Percentiles rank a stretch among this genome's conserved stretches.
Conservation (phyloP, 2,329 filamentous ascomycete genomes). For the Amylocarpus encephaloides region DNA sequence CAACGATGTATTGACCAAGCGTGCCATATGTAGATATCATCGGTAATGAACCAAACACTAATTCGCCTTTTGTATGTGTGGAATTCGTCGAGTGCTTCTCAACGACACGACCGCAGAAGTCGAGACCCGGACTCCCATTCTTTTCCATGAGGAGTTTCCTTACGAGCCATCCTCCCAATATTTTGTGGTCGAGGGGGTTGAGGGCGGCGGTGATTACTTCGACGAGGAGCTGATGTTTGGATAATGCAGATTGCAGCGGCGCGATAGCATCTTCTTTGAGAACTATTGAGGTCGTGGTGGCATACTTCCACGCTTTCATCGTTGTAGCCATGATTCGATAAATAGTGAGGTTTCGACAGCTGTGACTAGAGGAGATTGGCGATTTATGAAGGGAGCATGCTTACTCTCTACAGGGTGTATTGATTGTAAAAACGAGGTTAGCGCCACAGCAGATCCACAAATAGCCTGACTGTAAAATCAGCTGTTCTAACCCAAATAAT, state of each 20-base stretch:
- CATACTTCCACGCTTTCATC: constrained; percentile 17
- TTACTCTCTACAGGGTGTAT: too few species aligned
- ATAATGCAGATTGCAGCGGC: constrained; percentile 1
- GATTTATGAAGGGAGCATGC: too few species aligned
- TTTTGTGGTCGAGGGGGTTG: constrained; percentile 51
- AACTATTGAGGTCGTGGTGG: constrained; percentile 3
- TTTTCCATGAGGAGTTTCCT: constrained; percentile 34
- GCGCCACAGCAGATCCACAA: too few species aligned
- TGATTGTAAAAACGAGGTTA: too few species aligned
- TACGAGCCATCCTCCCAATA: constrained; percentile 43
- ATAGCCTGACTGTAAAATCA: too few species aligned
- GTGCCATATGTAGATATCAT: constrained; percentile 11
- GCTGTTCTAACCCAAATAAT: too few species aligned
- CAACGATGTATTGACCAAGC: constrained; percentile 12
- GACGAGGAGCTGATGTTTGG: constrained; percentile 16
- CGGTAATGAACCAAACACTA: constrained; percentile 34
- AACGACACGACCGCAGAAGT: constrained; percentile 18
- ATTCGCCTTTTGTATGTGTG: constrained; percentile 9
- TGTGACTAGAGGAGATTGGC: too few species aligned
- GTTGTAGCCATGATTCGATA: not conserved
- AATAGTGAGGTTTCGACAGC: too few species aligned
- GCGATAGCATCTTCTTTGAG: constrained; percentile 11
- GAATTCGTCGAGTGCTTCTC: constrained; percentile 9
- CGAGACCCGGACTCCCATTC: constrained; percentile 38
- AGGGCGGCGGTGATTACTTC: constrained; percentile 14